Percentiles rank a stretch among this genome's conserved stretches.
Conservation (phyloP, 192 early-diverging fungal species). For the Lunasporangiospora selenospora region DNA sequence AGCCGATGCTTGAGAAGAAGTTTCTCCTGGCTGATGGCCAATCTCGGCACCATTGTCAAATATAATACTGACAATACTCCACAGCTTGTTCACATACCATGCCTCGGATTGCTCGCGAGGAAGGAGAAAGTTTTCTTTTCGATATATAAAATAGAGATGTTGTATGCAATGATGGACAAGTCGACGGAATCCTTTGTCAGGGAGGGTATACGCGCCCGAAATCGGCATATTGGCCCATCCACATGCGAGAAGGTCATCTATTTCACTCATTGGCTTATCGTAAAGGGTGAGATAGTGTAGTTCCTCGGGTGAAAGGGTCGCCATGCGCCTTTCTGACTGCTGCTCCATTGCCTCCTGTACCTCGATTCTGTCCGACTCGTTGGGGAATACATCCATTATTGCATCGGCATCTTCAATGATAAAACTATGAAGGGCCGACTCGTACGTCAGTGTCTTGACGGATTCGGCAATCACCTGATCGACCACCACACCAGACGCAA, state of each 20-base stretch:
- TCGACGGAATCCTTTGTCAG: no score
- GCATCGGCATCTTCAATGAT: constrained; percentile 1
- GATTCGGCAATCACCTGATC: constrained; percentile 3
- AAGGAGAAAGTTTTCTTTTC: not conserved
- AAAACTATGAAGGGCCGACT: constrained; percentile 12
- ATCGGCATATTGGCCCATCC: constrained; percentile 6
- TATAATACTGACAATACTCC: not conserved
- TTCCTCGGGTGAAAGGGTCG: not conserved
- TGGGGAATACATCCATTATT: not conserved
- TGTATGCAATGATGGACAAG: not conserved
- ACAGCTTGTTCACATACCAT: not conserved
- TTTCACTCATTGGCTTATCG: not conserved
- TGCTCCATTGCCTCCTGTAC: not conserved
- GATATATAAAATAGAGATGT: no score
- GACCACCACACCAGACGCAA: constrained; percentile 3
- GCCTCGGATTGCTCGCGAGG: not conserved
- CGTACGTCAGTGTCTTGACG: constrained; percentile 4
- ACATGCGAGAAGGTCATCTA: not conserved
- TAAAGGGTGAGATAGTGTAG: not conserved
- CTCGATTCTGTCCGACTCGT: not conserved
- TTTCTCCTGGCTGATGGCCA: not conserved
- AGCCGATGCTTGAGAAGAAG: not conserved
- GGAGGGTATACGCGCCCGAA: no score
- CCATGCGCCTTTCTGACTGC: not conserved
- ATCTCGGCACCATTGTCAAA: not conserved